Evolutionary conservation across 495 filamentous ascomycete genomes (phyloP), one percentile per base, ranked within the genome.

Genomic region (Aspergillus biplanus): DNA sequence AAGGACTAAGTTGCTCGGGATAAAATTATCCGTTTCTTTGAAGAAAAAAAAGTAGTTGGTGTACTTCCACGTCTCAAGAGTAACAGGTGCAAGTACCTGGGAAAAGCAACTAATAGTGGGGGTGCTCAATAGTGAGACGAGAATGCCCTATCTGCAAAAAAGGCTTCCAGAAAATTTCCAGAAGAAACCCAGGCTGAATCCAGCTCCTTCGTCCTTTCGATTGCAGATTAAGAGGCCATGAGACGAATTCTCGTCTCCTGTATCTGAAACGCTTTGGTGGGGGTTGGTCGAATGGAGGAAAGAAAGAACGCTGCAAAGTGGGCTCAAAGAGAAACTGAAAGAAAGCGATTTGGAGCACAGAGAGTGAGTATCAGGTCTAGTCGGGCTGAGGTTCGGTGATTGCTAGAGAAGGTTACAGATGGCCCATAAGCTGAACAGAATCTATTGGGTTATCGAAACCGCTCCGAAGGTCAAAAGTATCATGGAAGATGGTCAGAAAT

Each of bases 121-220:
- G 46, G 44, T 21, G 33, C 31, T 57, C 33, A 33, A 44, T 44
- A 2, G 6, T 44, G 39, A 44, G 39, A 44, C 39, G 39, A 15
- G n/a, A 44, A 44, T 7, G 39, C 39, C 39, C 39, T 44, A 44
- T 33, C 53, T 42, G 53, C 34, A 47, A 56, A 37, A 7, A 49
- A 50, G 15, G 15, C 27, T 62, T 62, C 59, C 57, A 53, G 46
- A 63, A 48, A 33, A 6, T 52, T 63, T 63, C 61, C 49, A 63
- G 61, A 63, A 63, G 27, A 15, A 54, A 54, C 34, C 52, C 7
- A 54, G 61, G 33, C 7, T 11, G 42, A 34, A 39, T 52, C 39
- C 27, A 37, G 31, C 47, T 57, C 46, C 60, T 62, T 16, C n/a
- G 35, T 33, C 33, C 61, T 63, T 35, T 31, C 53, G 27, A 49